These are phyloP conservation scores for Erysimum cheiri DNA, from an alignment of 441 rosid genomes.

Conservation along the genomic window DNA sequence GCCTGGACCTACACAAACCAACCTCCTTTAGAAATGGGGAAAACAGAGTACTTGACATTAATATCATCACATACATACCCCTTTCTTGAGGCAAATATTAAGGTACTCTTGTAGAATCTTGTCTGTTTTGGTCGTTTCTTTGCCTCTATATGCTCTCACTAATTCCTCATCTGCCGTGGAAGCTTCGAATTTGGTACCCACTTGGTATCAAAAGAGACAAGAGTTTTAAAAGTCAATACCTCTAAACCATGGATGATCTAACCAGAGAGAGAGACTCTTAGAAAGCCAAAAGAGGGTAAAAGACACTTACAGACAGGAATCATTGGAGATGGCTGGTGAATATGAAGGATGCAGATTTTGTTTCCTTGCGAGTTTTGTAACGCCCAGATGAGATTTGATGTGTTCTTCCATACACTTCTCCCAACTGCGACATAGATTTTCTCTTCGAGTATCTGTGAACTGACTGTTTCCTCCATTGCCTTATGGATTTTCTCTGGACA, in stretches of 20 bases:
- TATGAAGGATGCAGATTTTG: slow-evolving; percentile 57
- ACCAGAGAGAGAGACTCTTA: background rate
- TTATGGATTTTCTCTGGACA: background rate
- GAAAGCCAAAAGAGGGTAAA: background rate
- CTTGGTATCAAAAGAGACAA: slow-evolving; percentile 24
- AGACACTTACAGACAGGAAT: slow-evolving; percentile 38
- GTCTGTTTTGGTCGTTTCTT: slow-evolving; percentile 32
- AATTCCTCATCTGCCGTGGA: slow-evolving; percentile 33
- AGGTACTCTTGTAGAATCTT: slow-evolving; percentile 39
- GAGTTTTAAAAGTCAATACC: slow-evolving; percentile 25
- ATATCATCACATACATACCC: slow-evolving; percentile 34
- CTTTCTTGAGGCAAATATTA: slow-evolving; percentile 27
- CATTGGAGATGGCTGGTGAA: slow-evolving; percentile 53
- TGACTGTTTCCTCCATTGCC: slow-evolving; percentile 38
- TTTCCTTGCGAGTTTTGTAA: slow-evolving; percentile 48
- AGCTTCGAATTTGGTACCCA: slow-evolving; percentile 42
- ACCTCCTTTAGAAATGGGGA: slow-evolving; percentile 3
- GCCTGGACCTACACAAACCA: slow-evolving; percentile 60
- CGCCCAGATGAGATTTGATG: slow-evolving; percentile 64
- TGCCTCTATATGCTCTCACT: slow-evolving; percentile 38
- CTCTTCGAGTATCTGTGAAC: slow-evolving; percentile 37
- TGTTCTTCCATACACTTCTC: slow-evolving; percentile 53
- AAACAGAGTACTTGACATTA: slow-evolving; percentile 3
- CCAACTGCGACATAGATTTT: slow-evolving; percentile 67
- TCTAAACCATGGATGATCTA: background rate